Base-by-base conservation (phyloP, 768 basidiomycete genomes). In the Gautieria morchelliformis region DNA sequence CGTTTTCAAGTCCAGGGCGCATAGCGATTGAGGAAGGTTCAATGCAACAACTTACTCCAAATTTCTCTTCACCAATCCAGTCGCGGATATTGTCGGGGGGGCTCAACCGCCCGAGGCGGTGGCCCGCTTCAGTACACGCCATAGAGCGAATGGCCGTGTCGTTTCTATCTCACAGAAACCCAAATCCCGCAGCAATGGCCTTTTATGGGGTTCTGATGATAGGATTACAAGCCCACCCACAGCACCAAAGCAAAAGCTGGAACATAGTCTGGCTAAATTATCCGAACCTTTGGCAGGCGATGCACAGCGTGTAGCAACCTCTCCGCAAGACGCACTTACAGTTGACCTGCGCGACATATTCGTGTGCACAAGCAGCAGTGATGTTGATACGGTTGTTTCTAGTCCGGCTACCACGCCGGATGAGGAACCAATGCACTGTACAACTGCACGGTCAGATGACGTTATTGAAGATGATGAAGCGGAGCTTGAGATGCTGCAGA, bases 181-280 rank as follows among this genome's bases (percentile, higher is more conserved):
- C 4, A 17, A 22, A n/a, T 44, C 2, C 42, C 7, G 30, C 4
- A 20, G 27, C n/a, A 20, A 11, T 10, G 52, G 12, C 22, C 19
- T 19, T 3, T 27, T 42, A 19, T 27, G 19, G 32, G 32, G n/a
- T 46, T 48, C 45, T 5, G 56, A 57, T n/a, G 56, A 45, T 19
- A 14, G 56, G 15, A 57, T 57, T 17, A 57, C 56, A 48, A 57
- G 56, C 40, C 56, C 56, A 30, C 56, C 56, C 20, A 30, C 56
- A 24, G 40, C 14, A 20, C 37, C 37, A 37, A 39, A 19, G 30
- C 22, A 17, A 17, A 39, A 24, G 22, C 41, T 4, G 20, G 32
- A 52, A 35, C 33, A 52, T 17, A 11, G 11, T 40, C 51, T 11
- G 10, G 33, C 15, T 19, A 3, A 40, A 39, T 19, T 46, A 14